Percentiles rank a stretch among this genome's conserved stretches.
Evolutionary conservation across 176 grass and related monocot genomes (phyloP).

Genomic region (Cenchrus fungigraminus): DNA sequence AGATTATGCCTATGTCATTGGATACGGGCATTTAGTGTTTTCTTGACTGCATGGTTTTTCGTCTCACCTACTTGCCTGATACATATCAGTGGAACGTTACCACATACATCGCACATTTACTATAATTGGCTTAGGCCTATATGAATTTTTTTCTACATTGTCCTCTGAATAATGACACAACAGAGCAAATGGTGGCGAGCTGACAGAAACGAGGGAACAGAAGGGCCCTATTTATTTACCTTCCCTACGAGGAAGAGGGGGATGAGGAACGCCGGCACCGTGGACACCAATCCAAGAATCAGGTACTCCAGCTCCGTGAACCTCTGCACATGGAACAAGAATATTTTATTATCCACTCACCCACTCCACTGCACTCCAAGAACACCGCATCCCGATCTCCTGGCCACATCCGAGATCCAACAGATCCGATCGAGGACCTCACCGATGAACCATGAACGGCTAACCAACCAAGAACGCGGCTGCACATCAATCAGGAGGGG

Average conservation of each 20-base stretch:
- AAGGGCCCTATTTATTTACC: slow-evolving; percentile 42
- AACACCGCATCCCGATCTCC: not conserved
- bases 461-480: not conserved
- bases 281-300: slow-evolving; percentile 78
- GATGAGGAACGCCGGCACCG: slow-evolving; percentile 72
- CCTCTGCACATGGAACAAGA: slow-evolving; percentile 52
- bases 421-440: not conserved
- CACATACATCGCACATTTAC: not conserved
- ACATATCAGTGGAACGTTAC: not conserved
- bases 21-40: not conserved
- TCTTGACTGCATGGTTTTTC: not conserved
- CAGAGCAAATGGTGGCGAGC: not conserved
- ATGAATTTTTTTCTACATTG: not conserved
- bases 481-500: not conserved
- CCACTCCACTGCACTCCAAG: not conserved
- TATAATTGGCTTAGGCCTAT: not conserved
- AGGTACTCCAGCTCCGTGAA: slow-evolving; percentile 95
- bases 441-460: not conserved
- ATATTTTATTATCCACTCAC: not conserved
- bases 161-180: not conserved
- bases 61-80: not conserved
- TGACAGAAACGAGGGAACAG: not conserved
- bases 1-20: not conserved
- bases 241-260: slow-evolving; percentile 85
- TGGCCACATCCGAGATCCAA: not conserved